Base-by-base conservation (phyloP, 2,329 filamentous ascomycete species). In the Ophiosphaerella narmari region DNA sequence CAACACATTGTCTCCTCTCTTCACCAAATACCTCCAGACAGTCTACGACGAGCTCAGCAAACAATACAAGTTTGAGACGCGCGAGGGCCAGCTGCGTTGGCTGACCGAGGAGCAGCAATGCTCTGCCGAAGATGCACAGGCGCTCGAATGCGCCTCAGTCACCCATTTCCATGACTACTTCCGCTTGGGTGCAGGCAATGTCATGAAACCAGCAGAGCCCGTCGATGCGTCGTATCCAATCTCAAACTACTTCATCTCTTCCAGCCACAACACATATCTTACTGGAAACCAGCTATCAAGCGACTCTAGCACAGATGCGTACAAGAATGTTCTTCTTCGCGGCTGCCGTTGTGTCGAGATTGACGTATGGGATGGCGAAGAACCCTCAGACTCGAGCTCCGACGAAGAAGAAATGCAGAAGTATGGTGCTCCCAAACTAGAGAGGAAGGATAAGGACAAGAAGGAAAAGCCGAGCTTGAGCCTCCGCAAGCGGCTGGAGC, bases 311-410 rank as follows among this genome's bases (percentile, higher is more conserved):
- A 85, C 87, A 0, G 86, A 91, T 48, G 85, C 88, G 11, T 97
- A 97, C 74, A 87, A 82, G 60, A 84, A 86, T 67, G 89, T 89
- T 11, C 83, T 97, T 11, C 78, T 83, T 32, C 82, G 85, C 43
- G 89, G 90, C 40, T 96, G 92, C 66, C 86, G 92, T 54, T 97
- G 91, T 66, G 91, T 97, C 39, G 92, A 97, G 71, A 94, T 97
- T 47, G 93, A 97, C 67, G 91, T 97, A 3, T 96, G 92, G 89
- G 90, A 97, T 71, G 90, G 91, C 11, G 79, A 82, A 37, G 66
- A 71, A 16, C 74, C 75, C 7, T 76, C 71, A 31, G 69, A 65
- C 48, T 74, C 73, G 2, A 75, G 73, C 46, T 74, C 71, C 3
- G 71, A 73, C 24, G 65, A 68, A 39, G 70, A 71, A 46, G 53